Evolutionary conservation across 1,139 yeast genomes (phyloP), one percentile per base, ranked within the genome.

Genomic region (Suhomyces bokatorum): DNA sequence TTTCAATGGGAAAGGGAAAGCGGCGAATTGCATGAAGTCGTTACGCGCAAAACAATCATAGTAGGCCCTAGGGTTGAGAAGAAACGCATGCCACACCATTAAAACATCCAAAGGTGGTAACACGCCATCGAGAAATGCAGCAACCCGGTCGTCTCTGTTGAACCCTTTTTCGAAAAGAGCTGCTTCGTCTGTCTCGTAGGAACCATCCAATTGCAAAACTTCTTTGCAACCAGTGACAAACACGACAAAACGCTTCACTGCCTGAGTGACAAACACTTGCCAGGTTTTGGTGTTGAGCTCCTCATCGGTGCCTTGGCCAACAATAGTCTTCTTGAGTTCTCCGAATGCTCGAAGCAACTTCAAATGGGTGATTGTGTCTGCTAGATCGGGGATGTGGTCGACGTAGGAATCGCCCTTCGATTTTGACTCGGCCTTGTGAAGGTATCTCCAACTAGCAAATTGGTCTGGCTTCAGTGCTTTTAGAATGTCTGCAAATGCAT

Each of bases 11-110:
- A 67, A 56, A 0, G 67, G 65, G 39, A 49, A 54, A 15, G 47
- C 45, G 40, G 62, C 58, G 46, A 69, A 57, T 42, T 51, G 44
- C 15, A 48, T 35, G 37, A 61, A 55, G 14, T 60, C 52, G 43
- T 59, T 57, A 26, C 71, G 58, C 11, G 53, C 43, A 31, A 63
- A 60, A 24, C 60, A 61, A 37, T 68, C 72, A 45, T 66, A 61
- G 43, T 54, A 63, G 0, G 64, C 49, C 24, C 52, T 51, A 2
- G 70, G 70, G 38, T 62, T 63, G 43, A 66, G 52, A 49, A 63
- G 46, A 43, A 62, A 63, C 4, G 69, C 49, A 50, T 72, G 75
- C 77, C 77, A 72, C 1, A 71, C 70, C 67, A 71, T 59, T 9
- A 70, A 42, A 5, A 71, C 64, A 47, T 70, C 76, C 35, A 69